Conservation (phyloP, 768 basidiomycete species). For the Naganishia randhawae region DNA sequence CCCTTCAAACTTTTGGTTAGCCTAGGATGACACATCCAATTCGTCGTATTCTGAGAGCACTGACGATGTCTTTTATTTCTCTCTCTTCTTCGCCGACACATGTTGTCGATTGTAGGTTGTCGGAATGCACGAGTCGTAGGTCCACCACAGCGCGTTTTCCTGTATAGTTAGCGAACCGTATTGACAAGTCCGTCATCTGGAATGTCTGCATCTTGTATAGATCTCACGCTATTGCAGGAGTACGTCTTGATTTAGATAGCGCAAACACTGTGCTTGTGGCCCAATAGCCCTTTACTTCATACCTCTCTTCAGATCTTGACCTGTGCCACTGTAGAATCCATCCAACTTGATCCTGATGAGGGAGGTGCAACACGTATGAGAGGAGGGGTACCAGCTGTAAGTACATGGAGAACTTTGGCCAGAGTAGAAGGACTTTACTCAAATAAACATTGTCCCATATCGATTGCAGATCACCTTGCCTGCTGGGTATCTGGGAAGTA, state of each 20-base stretch:
- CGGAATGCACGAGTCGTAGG: constrained; percentile 48
- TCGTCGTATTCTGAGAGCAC: background rate
- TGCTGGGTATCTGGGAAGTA: constrained; percentile 50
- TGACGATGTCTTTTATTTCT: constrained; percentile 5
- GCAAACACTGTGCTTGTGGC: constrained; percentile 17
- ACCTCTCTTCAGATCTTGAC: constrained; percentile 28
- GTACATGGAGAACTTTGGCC: constrained; percentile 1
- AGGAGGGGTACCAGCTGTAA: constrained; percentile 49
- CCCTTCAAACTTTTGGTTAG: constrained; percentile 50
- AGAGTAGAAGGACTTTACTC: background rate
- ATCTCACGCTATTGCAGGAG: constrained; percentile 49
- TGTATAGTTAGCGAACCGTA: too few relatives aligned
- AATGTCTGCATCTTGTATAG: constrained; percentile 12
- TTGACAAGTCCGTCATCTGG: background rate
- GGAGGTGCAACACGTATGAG: constrained; percentile 50
- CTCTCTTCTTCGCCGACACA: background rate
- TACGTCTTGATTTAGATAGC: constrained; percentile 28
- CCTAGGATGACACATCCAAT: background rate
- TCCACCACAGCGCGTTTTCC: background rate
- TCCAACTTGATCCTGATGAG: constrained; percentile 48
- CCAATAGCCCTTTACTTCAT: constrained; percentile 34
- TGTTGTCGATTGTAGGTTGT: constrained; percentile 34
- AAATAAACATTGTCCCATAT: background rate
- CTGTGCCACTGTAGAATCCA: constrained; percentile 28
- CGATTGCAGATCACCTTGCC: constrained; percentile 42